Conservation (phyloP, 2,329 filamentous ascomycete genomes). For the Aspergillus oerlinghausenensis region DNA sequence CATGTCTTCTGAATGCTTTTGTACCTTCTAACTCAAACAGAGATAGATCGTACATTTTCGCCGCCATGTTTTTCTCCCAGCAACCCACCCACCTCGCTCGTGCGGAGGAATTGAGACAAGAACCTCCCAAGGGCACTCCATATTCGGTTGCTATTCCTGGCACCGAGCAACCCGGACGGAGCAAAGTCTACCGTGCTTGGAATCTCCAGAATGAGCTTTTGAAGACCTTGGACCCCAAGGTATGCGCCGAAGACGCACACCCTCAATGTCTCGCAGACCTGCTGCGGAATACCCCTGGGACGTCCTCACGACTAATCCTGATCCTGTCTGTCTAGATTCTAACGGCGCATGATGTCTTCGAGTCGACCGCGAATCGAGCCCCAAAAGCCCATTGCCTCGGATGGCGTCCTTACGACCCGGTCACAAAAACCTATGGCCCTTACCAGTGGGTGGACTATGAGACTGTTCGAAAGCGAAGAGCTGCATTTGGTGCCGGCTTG, state of each 20-base stretch:
- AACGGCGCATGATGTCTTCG: constrained; percentile 78
- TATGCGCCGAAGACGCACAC: constrained; percentile 26
- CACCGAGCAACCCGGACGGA: constrained; percentile 67
- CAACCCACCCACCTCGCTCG: constrained; percentile 31
- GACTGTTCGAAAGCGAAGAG: constrained; percentile 71
- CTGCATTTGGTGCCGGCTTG: constrained; percentile 79
- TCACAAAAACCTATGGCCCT: constrained; percentile 66
- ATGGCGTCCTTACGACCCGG: constrained; percentile 70
- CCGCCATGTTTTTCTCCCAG: constrained; percentile 36
- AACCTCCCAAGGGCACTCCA: constrained; percentile 69
- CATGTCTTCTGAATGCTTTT: too few relatives aligned
- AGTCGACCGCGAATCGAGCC: constrained; percentile 57
- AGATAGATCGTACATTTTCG: background rate
- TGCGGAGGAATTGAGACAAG: constrained; percentile 50
- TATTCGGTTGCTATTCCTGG: constrained; percentile 76
- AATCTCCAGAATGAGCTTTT: constrained; percentile 68
- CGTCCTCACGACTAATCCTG: background rate
- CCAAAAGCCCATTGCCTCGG: constrained; percentile 73
- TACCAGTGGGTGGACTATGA: constrained; percentile 82
- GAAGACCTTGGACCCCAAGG: constrained; percentile 64
- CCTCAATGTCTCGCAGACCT: too few relatives aligned
- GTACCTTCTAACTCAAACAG: background rate
- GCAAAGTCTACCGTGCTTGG: constrained; percentile 78
- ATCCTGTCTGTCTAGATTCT: constrained; percentile 37
- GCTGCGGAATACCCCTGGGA: background rate